Percentiles rank a stretch among this genome's conserved stretches.
Conservation (phyloP, 768 basidiomycete species). For the Serendipita sp. region DNA sequence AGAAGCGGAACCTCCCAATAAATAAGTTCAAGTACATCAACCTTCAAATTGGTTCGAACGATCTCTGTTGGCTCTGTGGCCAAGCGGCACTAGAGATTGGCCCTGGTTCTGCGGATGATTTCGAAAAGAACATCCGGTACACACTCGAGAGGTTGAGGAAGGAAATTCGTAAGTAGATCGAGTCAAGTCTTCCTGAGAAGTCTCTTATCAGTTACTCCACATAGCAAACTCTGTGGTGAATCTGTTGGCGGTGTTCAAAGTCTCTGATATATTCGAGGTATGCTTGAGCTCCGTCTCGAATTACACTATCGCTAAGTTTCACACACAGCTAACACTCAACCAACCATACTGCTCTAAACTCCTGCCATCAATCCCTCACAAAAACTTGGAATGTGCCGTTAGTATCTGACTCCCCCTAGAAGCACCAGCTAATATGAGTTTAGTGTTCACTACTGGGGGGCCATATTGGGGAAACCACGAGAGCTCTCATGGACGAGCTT, state of each 20-base stretch:
- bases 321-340: constrained; percentile 6
- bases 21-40: constrained; percentile 12
- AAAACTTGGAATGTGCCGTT: constrained; percentile 11
- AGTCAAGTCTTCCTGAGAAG: background rate
- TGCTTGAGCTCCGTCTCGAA: background rate
- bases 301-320: background rate
- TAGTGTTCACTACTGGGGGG: constrained; percentile 12
- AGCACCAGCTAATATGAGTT: background rate
- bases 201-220: background rate
- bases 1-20: constrained; percentile 5
- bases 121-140: constrained; percentile 10
- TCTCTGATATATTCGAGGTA: constrained; percentile 13
- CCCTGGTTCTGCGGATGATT: constrained; percentile 10
- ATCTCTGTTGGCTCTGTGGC: constrained; percentile 11
- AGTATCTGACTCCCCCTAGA: background rate
- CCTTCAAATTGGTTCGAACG: constrained; percentile 14
- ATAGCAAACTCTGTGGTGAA: constrained; percentile 12
- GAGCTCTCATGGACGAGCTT: constrained; percentile 12
- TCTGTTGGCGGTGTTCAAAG: constrained; percentile 11
- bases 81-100: background rate
- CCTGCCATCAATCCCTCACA: constrained; percentile 10
- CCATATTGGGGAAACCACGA: constrained; percentile 7
- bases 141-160: constrained; percentile 10
- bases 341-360: constrained; percentile 7
- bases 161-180: constrained; percentile 12